These are phyloP conservation scores for Boletus edulis DNA, from an alignment of 768 basidiomycete species.

Conservation along the genomic window DNA sequence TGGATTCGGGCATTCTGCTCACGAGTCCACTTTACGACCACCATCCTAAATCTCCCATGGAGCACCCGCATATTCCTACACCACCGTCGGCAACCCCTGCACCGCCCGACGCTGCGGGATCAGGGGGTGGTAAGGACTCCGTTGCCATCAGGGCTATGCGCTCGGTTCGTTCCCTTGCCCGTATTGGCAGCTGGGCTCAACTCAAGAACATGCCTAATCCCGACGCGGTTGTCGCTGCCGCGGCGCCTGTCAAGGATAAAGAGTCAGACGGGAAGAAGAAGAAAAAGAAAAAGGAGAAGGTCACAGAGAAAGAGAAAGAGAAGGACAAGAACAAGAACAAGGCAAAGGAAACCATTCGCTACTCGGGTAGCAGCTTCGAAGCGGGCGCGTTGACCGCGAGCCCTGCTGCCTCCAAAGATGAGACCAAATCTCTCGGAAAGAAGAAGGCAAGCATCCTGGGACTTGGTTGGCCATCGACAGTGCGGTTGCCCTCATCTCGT, in stretches of 20 bases:
- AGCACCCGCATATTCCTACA: constrained; percentile 17
- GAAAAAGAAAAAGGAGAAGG: constrained; percentile 40
- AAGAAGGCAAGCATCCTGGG: constrained; percentile 65
- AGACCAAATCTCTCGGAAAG: constrained; percentile 40
- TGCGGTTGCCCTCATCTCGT: constrained; percentile 41
- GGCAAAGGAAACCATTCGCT: constrained; percentile 36
- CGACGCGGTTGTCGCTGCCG: constrained; percentile 24
- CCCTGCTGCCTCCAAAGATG: constrained; percentile 23
- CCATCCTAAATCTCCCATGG: constrained; percentile 10
- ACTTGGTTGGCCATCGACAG: constrained; percentile 57
- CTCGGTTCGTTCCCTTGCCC: constrained; percentile 68
- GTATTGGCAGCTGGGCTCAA: constrained; percentile 72
- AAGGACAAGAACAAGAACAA: constrained; percentile 28
- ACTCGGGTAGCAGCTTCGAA: constrained; percentile 67
- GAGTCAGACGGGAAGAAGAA: constrained; percentile 33
- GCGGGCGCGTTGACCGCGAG: constrained; percentile 51
- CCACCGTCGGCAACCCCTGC: constrained; percentile 34
- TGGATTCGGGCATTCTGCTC: constrained; percentile 45
- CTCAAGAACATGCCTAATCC: constrained; percentile 40
- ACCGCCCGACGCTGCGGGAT: constrained; percentile 29
- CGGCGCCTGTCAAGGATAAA: constrained; percentile 28
- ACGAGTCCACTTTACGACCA: constrained; percentile 18
- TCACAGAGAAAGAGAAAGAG: constrained; percentile 20
- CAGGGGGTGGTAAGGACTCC: constrained; percentile 45
- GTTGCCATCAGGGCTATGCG: constrained; percentile 79